Evolutionary conservation across 192 early-diverging fungal species (phyloP), one percentile per base, ranked within the genome.

Genomic region (Rhizophlyctis rosea): DNA sequence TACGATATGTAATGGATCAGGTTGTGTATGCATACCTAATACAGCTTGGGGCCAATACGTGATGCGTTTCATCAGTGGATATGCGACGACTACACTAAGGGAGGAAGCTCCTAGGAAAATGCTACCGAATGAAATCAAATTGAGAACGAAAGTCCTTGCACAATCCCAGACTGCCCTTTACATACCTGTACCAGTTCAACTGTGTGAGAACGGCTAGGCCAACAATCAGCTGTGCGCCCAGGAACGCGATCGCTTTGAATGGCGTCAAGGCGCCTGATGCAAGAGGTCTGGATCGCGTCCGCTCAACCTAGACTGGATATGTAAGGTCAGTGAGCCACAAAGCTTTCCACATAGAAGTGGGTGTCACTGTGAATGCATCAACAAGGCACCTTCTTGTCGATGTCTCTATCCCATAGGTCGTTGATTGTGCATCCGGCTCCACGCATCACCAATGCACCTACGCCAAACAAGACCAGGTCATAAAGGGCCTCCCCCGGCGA

Each of bases 401-500:
- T 85, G 57, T 91, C 83, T n/a, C 78, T 64, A 69, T 98, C 95
- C 95, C 94, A 96, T 69, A 98, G 77, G 65, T 98, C 95, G 69
- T 98, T 98, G 62, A 98, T 91, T 0, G 91, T 94, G 77, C 95
- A 98, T 23, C 94, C 95, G 24, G 94, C 95, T 1, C 95, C 93
- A 21, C 95, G 86, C 93, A 98, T 96, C 14, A 94, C 81, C 2
- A 95, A 62, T 1, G 91, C 88, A 25, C 95, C 95, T 0, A 81
- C 74, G 16, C 87, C 89, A 82, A 98, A 98, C 27, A 95, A 69
- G 0, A 79, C 82, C 11, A 95, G 66, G 79, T 87, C 89, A 30
- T 76, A 76, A 0, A 77, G 72, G 55, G 90, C 86, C 3, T 77
- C 69, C 25, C 72, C 55, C 50, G 81, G 87, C 14, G 90, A 73